Evolutionary conservation across 139 green algal genomes (phyloP).

Genomic region (Limnomonas spitsbergensis): DNA sequence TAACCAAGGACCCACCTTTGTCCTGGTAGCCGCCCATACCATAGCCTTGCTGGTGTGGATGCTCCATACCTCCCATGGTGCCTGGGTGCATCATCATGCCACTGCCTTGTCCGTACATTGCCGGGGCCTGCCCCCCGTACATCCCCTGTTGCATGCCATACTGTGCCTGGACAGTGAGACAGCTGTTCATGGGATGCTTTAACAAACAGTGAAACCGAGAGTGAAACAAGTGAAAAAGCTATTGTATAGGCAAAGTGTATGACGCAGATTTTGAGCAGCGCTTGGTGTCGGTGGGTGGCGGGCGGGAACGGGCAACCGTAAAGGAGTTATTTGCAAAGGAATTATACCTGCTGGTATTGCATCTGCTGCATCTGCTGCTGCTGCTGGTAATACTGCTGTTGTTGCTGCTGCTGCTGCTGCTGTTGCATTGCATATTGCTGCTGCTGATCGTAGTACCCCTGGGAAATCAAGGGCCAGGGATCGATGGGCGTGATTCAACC

Average conservation of each 20-base stretch:
- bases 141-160: not conserved
- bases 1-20: no score
- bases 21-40: not conserved
- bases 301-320: no score
- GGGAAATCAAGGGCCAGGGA: not conserved
- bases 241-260: no score
- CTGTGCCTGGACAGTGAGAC: no score
- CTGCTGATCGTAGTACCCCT: conserved; percentile 9
- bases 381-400: conserved; percentile 12
- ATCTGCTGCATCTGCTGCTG: conserved; percentile 3
- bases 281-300: no score
- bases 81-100: not conserved
- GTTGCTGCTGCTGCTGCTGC: conserved; percentile 1
- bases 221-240: no score
- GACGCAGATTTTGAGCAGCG: no score
- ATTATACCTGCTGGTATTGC: conserved; percentile 6
- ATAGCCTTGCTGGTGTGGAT: not conserved
- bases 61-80: conserved; percentile 3
- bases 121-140: not conserved
- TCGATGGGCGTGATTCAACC: no score
- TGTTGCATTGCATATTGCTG: conserved; percentile 3
- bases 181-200: no score
- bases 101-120: not conserved
- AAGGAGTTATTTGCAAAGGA: no score
- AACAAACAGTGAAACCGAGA: no score